phyloP scores from a whole-genome alignment of 225 moss, liverwort and hornwort species.

The Thuidium tamariscinum region DNA sequence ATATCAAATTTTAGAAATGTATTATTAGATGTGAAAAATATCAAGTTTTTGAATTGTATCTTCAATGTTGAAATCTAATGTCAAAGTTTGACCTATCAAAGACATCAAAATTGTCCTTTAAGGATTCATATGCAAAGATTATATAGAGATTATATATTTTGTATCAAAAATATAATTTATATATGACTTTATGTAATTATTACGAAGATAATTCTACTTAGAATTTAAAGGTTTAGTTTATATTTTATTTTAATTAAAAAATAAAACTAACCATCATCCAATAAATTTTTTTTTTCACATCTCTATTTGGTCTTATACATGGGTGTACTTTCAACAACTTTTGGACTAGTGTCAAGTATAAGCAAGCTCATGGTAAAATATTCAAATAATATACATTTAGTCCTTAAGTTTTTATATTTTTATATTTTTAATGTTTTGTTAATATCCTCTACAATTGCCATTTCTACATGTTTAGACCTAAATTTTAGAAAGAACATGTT shows the following conservation, averaged over 20 bases:
- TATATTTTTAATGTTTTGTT: too few relatives aligned
- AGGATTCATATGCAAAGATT: background rate
- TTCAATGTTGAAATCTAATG: too few relatives aligned
- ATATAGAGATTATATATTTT: background rate
- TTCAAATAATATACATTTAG: background rate
- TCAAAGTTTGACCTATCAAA: too few relatives aligned
- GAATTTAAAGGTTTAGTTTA: accelerated
- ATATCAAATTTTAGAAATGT: too few relatives aligned
- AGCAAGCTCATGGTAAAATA: background rate
- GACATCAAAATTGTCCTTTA: background rate
- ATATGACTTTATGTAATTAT: background rate
- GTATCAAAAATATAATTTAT: background rate
- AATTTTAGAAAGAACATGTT: too few relatives aligned
- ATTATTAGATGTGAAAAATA: too few relatives aligned
- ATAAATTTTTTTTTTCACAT: background rate
- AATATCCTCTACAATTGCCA: too few relatives aligned
- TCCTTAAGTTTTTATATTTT: too few relatives aligned
- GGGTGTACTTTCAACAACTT: background rate
- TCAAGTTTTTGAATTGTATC: too few relatives aligned
- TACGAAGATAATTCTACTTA: background rate
- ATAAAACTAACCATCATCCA: background rate
- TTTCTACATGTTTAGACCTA: too few relatives aligned
- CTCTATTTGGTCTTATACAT: background rate
- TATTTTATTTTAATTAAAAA: background rate
- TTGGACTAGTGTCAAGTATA: background rate